These are phyloP conservation scores for Scheffersomyces ergatensis DNA, from an alignment of 805 yeast genomes.

Conservation along the genomic window DNA sequence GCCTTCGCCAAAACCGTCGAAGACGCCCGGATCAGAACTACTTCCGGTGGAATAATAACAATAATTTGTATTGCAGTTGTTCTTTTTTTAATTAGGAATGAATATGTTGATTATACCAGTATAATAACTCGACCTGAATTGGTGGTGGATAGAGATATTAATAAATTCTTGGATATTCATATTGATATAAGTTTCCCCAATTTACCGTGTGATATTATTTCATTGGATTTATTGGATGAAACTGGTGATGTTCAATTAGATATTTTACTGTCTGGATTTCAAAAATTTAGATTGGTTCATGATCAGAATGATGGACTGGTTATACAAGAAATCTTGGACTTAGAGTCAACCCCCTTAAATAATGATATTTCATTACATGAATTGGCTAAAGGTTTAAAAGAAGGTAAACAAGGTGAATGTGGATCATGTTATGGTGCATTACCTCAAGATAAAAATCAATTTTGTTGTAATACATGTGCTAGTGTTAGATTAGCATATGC, in stretches of 20 bases:
- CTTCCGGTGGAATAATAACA: constrained; percentile 89
- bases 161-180: constrained; percentile 71
- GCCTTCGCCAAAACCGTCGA: constrained; percentile 95
- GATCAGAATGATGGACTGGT: constrained; percentile 39
- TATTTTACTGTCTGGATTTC: constrained; percentile 66
- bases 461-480: constrained; percentile 84
- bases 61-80: constrained; percentile 63
- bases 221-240: constrained; percentile 85
- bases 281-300: constrained; percentile 59
- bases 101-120: constrained; percentile 70
- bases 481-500: constrained; percentile 81
- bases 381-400: constrained; percentile 29
- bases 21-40: constrained; percentile 84
- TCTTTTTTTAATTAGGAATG: constrained; percentile 61
- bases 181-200: constrained; percentile 81
- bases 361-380: constrained; percentile 24
- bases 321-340: constrained; percentile 24
- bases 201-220: constrained; percentile 79
- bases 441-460: constrained; percentile 51
- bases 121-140: constrained; percentile 76
- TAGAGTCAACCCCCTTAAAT: constrained; percentile 18
- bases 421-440: constrained; percentile 90
- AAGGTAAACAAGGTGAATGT: constrained; percentile 50
- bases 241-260: constrained; percentile 83
- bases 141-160: constrained; percentile 82